These are phyloP conservation scores for Chytriomyces sp. DNA, from an alignment of 192 early-diverging fungal species.

Conservation along the genomic window DNA sequence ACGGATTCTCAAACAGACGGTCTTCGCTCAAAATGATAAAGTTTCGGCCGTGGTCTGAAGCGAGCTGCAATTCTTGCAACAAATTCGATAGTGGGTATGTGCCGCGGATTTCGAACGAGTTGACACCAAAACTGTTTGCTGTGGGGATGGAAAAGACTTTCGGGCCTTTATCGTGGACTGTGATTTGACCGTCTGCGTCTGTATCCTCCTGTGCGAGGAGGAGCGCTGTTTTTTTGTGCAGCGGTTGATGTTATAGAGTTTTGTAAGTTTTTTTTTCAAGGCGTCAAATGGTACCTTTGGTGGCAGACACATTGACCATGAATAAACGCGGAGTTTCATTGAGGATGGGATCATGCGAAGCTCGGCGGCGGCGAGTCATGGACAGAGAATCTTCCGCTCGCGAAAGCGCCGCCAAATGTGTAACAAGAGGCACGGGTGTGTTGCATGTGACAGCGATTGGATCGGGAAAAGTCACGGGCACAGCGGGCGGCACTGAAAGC, in stretches of 20 bases:
- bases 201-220: constrained; percentile 95
- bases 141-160: constrained; percentile 89
- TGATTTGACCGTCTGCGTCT: constrained; percentile 93
- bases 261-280: not conserved
- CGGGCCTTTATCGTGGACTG: constrained; percentile 87
- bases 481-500: too few species aligned
- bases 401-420: too few species aligned
- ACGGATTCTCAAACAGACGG: constrained; percentile 91
- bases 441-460: too few species aligned
- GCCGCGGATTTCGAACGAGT: constrained; percentile 88
- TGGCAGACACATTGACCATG: constrained; percentile 84
- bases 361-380: constrained; percentile 37
- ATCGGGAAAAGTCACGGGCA: too few species aligned
- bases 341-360: constrained; percentile 53
- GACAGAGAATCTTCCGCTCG: too few species aligned
- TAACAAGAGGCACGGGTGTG: too few species aligned
- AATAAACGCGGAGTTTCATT: constrained; percentile 69
- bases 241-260: too few species aligned
- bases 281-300: constrained; percentile 58
- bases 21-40: constrained; percentile 89
- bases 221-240: constrained; percentile 25
- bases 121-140: constrained; percentile 81
- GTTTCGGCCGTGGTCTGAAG: constrained; percentile 83
- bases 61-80: constrained; percentile 92
- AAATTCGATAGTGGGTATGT: constrained; percentile 95